Evolutionary conservation across 2,329 filamentous ascomycete species (phyloP), one percentile per base, ranked within the genome.

Genomic region (Drechslera avenae): DNA sequence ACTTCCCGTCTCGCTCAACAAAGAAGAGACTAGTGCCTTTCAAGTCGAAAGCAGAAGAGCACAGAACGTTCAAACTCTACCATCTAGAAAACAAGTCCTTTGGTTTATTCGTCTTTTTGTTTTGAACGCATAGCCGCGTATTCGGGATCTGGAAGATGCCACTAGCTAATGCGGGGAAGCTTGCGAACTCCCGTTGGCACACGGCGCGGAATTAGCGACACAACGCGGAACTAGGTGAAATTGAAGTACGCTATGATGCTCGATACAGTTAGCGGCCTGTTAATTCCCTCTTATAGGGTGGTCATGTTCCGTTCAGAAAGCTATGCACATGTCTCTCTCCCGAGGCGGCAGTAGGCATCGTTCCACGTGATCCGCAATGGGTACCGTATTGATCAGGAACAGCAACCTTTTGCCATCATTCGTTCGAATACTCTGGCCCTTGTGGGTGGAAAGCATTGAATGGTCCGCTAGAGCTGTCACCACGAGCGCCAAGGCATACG

Each of bases 161-260:
- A n/a, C 23, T 45, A 31, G 49, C 54, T 46, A 30, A 48, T 57
- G 60, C 60, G 60, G 56, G 56, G 60, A 56, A 60, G 33, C 26
- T 28, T 7, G 23, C 23, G 8, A 32, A 16, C 8, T 14, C n/a
- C 18, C 32, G 26, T 17, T 28, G 18, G 32, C 32, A 28, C 32
- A 34, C 39, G 28, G 6, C 3, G 60, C 60, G 60, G 60, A 61
- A 63, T 63, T 62, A 52, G 34, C 16, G 32, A 32, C 36, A 19
- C 21, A 49, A 26, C 17, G 48, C 56, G 56, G 57, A 60, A 60
- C 30, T 23, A 10, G 13, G n/a, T 14, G 36, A 17, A 8, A 13
- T 17, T 17, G 7, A 4, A 12, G 3, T 12, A 10, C 17, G 18
- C 3, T 2, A 16, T 32, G 9, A 16, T 19, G 16, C 23, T 23